Percentiles rank a stretch among this genome's conserved stretches.
Evolutionary conservation across 1,139 yeast genomes (phyloP).

Genomic region (Diutina neorugosa): DNA sequence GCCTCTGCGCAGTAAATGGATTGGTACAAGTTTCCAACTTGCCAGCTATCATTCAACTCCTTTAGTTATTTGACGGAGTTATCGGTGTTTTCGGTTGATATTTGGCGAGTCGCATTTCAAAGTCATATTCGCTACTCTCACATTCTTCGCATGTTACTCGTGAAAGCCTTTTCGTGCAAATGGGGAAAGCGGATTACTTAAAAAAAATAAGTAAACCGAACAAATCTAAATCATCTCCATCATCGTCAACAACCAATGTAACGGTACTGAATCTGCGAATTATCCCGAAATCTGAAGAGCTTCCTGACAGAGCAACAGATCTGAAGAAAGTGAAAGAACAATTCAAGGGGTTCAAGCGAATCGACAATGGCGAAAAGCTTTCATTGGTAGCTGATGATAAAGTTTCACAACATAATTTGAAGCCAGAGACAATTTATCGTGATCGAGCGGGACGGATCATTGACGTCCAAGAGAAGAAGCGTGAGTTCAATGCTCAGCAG

Average conservation of each 20-base stretch:
- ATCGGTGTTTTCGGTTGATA: too few relatives aligned
- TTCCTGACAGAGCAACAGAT: neutral
- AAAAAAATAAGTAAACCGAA: neutral
- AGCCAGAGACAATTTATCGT: conserved; percentile 41
- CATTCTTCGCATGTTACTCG: neutral
- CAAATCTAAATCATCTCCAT: neutral
- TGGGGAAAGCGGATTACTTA: conserved; percentile 1
- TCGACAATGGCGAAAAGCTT: conserved; percentile 19
- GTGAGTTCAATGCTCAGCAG: conserved; percentile 17
- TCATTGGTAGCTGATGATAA: conserved; percentile 5
- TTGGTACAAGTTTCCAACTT: too few relatives aligned
- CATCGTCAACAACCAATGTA: neutral
- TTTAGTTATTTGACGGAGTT: too few relatives aligned
- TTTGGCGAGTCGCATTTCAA: neutral
- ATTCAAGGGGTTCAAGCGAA: conserved; percentile 25
- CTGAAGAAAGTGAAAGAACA: conserved; percentile 5
- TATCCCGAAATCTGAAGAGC: neutral
- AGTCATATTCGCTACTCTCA: neutral
- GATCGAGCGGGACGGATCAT: conserved; percentile 45
- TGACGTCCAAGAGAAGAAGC: conserved; percentile 23
- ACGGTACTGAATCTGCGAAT: neutral
- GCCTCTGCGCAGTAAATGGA: neutral
- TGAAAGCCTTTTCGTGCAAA: neutral
- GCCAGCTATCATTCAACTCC: too few relatives aligned
- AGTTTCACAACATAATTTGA: conserved; percentile 7